Conservation (phyloP, 1,139 yeast species). For the Suhomyces bribrorum region DNA sequence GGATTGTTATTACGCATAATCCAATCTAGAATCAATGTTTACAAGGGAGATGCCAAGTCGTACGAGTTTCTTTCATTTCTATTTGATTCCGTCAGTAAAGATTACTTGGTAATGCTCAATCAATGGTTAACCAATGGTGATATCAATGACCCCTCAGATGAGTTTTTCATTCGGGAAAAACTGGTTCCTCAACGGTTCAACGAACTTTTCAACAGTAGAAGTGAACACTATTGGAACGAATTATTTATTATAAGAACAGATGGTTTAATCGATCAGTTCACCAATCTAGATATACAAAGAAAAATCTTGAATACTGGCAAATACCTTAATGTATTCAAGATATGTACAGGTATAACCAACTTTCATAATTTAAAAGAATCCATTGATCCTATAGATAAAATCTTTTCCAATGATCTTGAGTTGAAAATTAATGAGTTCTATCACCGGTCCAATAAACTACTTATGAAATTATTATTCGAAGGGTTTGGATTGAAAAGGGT, state of each 20-base stretch:
- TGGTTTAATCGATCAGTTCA: constrained; percentile 71
- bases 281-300: constrained; percentile 53
- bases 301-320: constrained; percentile 84
- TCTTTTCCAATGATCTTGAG: constrained; percentile 62
- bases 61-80: constrained; percentile 51
- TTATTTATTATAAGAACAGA: constrained; percentile 74
- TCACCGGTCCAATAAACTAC: constrained; percentile 62
- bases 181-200: constrained; percentile 31
- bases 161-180: constrained; percentile 67
- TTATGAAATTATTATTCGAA: constrained; percentile 58
- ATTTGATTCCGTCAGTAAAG: constrained; percentile 59
- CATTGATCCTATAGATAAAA: constrained; percentile 33
- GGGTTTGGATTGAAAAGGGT: constrained; percentile 59
- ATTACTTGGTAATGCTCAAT: constrained; percentile 70
- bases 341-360: constrained; percentile 49
- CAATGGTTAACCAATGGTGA: constrained; percentile 78
- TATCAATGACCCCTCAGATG: constrained; percentile 77
- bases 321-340: constrained; percentile 70
- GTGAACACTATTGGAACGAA: constrained; percentile 87
- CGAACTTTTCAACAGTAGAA: constrained; percentile 47
- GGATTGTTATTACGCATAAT: constrained; percentile 64
- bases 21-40: constrained; percentile 55
- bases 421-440: constrained; percentile 65
- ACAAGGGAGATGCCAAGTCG: constrained; percentile 68
- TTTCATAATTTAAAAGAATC: constrained; percentile 32